A percentile compares a stretch with the other conserved stretches of the same genome.
Conservation (phyloP, 2,329 filamentous ascomycete species). For the Aspergillus sp. region DNA sequence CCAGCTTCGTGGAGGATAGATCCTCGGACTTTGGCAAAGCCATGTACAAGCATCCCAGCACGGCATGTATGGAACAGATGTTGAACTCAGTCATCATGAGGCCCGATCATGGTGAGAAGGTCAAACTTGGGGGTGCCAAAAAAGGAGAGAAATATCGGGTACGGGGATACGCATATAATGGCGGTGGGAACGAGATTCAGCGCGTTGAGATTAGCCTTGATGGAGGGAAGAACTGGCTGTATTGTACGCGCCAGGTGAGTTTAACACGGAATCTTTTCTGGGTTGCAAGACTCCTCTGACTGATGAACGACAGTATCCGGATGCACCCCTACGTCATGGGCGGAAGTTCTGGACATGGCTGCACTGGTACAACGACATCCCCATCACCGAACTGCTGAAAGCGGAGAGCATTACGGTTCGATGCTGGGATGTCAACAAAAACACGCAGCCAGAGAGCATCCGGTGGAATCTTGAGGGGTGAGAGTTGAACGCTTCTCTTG, state of each 20-base stretch:
- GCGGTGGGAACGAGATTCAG: constrained; percentile 51
- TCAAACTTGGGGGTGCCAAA: constrained; percentile 39
- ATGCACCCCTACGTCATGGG: constrained; percentile 51
- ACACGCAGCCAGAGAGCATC: constrained; percentile 49
- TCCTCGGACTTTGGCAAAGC: constrained; percentile 49
- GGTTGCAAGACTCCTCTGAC: too few relatives aligned
- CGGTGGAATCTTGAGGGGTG: constrained; percentile 51
- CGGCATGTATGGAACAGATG: constrained; percentile 50
- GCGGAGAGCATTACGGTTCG: constrained; percentile 47
- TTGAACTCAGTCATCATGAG: constrained; percentile 50
- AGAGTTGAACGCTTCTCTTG: neutral
- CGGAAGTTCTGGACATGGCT: constrained; percentile 57
- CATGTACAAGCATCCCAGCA: constrained; percentile 51
- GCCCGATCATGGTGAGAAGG: constrained; percentile 48
- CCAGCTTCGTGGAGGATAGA: constrained; percentile 49
- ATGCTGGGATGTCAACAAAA: constrained; percentile 52
- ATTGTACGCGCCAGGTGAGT: constrained; percentile 45
- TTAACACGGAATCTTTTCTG: too few relatives aligned
- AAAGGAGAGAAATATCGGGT: constrained; percentile 46
- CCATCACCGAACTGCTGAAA: constrained; percentile 40
- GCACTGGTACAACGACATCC: constrained; percentile 51
- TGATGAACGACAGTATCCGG: constrained; percentile 38
- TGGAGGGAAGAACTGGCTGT: constrained; percentile 49
- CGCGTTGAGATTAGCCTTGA: constrained; percentile 52
- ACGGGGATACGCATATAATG: constrained; percentile 51